These are phyloP conservation scores for Microsporum canis DNA, from an alignment of 2,329 filamentous ascomycete species.

Conservation along the genomic window DNA sequence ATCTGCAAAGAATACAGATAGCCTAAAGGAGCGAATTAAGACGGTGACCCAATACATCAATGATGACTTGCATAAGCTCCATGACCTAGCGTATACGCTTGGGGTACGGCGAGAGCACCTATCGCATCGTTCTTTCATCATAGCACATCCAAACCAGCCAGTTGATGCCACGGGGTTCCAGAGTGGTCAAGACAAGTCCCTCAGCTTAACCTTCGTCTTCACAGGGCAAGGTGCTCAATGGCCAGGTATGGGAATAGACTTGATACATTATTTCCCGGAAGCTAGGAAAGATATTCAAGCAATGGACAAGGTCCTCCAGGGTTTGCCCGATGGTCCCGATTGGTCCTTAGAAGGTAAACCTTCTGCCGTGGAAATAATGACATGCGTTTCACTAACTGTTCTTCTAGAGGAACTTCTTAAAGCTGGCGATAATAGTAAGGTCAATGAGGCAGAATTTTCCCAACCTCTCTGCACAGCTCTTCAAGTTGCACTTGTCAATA, in stretches of 20 bases:
- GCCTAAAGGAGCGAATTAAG: background rate
- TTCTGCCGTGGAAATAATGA: background rate
- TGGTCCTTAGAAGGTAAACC: background rate
- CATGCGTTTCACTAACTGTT: background rate
- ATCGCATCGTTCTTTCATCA: background rate
- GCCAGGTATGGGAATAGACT: conserved; percentile 15
- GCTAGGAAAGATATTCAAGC: background rate
- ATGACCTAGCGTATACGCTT: conserved; percentile 7
- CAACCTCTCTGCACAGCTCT: conserved; percentile 19
- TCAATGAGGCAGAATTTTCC: conserved; percentile 5
- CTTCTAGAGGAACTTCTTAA: conserved; percentile 1
- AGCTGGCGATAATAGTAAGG: background rate
- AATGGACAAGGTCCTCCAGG: background rate
- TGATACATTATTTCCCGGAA: background rate
- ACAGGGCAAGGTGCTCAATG: conserved; percentile 17
- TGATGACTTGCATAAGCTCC: background rate
- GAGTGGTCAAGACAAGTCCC: background rate
- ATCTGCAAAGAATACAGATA: background rate
- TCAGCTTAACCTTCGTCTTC: conserved; percentile 9
- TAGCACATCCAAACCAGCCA: background rate
- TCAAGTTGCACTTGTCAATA: conserved; percentile 18
- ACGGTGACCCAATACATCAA: background rate
- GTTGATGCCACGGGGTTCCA: background rate
- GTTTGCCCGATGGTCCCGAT: background rate
- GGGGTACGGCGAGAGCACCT: conserved; percentile 4